These are phyloP conservation scores for Coniochaeta hoffmannii DNA, from an alignment of 2,329 filamentous ascomycete species.

Conservation along the genomic window DNA sequence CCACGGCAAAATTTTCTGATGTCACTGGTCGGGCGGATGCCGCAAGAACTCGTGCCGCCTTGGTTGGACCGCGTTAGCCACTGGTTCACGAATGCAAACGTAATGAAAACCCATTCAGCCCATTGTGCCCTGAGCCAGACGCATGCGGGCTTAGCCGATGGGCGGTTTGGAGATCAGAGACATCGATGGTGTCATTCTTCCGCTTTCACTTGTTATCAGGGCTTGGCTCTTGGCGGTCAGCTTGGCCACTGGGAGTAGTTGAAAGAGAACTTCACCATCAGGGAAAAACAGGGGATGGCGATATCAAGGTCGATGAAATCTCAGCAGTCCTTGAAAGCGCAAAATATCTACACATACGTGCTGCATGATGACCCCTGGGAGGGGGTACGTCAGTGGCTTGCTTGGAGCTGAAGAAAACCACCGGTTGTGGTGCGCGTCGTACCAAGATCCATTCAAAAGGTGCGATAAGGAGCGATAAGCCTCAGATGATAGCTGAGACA, in stretches of 20 bases:
- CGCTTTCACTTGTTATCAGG: background rate
- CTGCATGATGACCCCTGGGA: background rate
- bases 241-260: background rate
- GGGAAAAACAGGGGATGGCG: no score
- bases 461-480: background rate
- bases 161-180: background rate
- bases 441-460: no score
- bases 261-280: background rate
- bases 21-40: constrained; percentile 1
- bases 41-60: background rate
- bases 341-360: background rate
- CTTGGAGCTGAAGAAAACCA: background rate
- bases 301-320: no score
- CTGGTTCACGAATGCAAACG: constrained; percentile 1
- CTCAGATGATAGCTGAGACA: no score
- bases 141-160: constrained; percentile 2
- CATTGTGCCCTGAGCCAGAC: background rate
- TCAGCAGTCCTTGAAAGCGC: background rate
- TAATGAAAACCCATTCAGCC: background rate
- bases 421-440: background rate
- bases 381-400: background rate
- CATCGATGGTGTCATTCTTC: constrained; percentile 2
- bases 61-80: background rate
- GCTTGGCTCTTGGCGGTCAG: background rate
- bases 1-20: background rate